A percentile compares a stretch with the other conserved stretches of the same genome.
These are phyloP conservation scores for Pseudocercospora macadamiae DNA, from an alignment of 2,329 filamentous ascomycete species.

Conservation along the genomic window DNA sequence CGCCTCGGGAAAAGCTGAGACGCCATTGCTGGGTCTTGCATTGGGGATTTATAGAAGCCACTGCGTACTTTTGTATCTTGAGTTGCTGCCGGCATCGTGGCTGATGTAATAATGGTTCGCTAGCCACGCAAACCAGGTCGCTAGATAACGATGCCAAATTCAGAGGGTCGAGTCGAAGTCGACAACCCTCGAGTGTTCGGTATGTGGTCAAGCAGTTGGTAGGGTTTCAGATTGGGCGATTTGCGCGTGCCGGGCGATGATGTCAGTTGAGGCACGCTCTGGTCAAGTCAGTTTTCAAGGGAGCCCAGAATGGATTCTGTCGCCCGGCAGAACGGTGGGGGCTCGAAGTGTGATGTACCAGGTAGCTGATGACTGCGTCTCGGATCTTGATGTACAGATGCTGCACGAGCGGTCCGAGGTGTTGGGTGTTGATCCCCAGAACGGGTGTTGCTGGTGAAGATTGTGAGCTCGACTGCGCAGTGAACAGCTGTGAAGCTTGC, in stretches of 20 bases:
- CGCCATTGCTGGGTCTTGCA: neutral
- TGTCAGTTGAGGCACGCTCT: slow-evolving; percentile 18
- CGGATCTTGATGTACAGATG: neutral
- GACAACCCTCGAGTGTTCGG: neutral
- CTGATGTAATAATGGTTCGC: neutral
- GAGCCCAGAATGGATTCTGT: neutral
- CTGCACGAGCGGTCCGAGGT: neutral
- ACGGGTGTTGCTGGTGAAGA: neutral
- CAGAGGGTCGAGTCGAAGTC: neutral
- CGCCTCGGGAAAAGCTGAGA: neutral
- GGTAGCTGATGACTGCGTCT: neutral
- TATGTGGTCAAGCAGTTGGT: slow-evolving; percentile 4
- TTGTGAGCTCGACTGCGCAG: neutral
- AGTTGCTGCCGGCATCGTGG: slow-evolving; percentile 28
- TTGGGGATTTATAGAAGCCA: slow-evolving; percentile 13
- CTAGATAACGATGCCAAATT: slow-evolving; percentile 9
- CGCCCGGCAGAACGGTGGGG: slow-evolving; percentile 6
- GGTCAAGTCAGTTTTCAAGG: slow-evolving; percentile 7
- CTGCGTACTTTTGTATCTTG: slow-evolving; percentile 27
- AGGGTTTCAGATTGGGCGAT: slow-evolving; percentile 11
- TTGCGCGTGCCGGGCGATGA: slow-evolving; percentile 20
- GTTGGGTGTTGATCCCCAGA: neutral
- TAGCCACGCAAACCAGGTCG: neutral
- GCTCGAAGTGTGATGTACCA: neutral
- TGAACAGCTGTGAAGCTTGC: neutral